These are phyloP conservation scores for Phytopythium litorale DNA, from an alignment of 352 stramenopile genomes.

Conservation along the genomic window DNA sequence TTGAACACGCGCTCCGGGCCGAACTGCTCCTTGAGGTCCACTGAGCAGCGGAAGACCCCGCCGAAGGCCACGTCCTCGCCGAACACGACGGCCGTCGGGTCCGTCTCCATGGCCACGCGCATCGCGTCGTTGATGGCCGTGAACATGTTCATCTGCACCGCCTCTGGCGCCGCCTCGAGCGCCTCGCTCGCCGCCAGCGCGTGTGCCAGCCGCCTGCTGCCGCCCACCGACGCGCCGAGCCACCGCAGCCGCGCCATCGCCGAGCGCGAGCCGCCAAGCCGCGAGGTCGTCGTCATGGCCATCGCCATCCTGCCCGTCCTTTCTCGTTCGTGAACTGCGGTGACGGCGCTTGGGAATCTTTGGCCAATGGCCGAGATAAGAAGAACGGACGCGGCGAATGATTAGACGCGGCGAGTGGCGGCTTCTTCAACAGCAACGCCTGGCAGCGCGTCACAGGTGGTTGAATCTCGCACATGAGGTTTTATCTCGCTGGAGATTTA, in stretches of 20 bases:
- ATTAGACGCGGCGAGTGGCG: background rate
- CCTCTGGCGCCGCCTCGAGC: constrained; percentile 15
- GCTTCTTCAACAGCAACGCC: constrained; percentile 2
- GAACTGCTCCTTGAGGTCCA: constrained; percentile 93
- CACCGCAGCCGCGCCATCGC: background rate
- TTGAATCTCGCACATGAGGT: background rate
- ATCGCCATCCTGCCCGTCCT: background rate
- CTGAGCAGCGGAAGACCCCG: constrained; percentile 97
- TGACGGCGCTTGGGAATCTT: background rate
- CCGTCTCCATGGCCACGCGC: constrained; percentile 85
- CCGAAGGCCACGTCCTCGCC: constrained; percentile 98
- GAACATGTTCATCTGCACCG: constrained; percentile 91
- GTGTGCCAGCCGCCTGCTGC: background rate
- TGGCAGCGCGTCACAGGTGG: background rate
- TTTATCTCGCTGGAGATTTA: background rate
- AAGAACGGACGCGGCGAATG: background rate
- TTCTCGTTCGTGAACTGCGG: background rate
- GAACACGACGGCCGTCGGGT: constrained; percentile 92
- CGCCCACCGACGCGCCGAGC: background rate
- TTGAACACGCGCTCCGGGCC: constrained; percentile 96
- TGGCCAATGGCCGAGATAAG: background rate
- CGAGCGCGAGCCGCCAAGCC: background rate
- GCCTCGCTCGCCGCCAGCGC: constrained; percentile 1
- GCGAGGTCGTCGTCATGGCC: background rate
- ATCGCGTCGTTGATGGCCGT: constrained; percentile 92